Conservation (phyloP, 352 stramenopile species). For the Phytophthora pisi region DNA sequence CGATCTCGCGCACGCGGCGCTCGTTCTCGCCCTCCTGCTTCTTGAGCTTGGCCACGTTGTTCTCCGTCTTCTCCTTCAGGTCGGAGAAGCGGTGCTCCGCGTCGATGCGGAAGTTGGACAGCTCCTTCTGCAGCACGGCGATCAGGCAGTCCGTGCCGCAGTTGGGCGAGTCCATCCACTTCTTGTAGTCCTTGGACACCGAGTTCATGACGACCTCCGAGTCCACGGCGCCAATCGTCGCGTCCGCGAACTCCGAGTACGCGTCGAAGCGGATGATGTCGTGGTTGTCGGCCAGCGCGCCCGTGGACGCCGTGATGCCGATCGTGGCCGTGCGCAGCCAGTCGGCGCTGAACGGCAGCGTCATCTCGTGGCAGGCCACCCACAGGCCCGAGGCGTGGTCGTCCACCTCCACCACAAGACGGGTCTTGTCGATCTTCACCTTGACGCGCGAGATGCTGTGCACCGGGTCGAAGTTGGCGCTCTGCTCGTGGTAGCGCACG, state of each 20-base stretch:
- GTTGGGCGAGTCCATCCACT: slow-evolving; percentile 81
- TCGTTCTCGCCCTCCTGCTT: slow-evolving; percentile 82
- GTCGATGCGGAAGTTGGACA: slow-evolving; percentile 81
- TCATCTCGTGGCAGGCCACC: slow-evolving; percentile 67
- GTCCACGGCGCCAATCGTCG: slow-evolving; percentile 49
- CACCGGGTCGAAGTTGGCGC: slow-evolving; percentile 76
- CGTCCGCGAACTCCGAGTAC: slow-evolving; percentile 66
- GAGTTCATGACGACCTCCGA: slow-evolving; percentile 78
- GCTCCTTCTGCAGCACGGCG: slow-evolving; percentile 78
- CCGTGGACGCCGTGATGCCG: slow-evolving; percentile 79
- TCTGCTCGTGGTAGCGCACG: slow-evolving; percentile 83
- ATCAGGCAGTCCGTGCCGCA: slow-evolving; percentile 81
- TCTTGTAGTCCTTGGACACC: slow-evolving; percentile 87
- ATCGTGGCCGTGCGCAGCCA: slow-evolving; percentile 70
- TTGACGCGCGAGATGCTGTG: slow-evolving; percentile 84
- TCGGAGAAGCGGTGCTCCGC: slow-evolving; percentile 84
- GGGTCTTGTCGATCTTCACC: slow-evolving; percentile 68
- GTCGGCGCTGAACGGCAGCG: slow-evolving; percentile 64
- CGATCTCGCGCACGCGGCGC: slow-evolving; percentile 69
- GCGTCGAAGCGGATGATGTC: slow-evolving; percentile 82
- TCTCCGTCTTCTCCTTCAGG: slow-evolving; percentile 87
- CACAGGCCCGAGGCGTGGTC: slow-evolving; percentile 57
- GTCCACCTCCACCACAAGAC: slow-evolving; percentile 77
- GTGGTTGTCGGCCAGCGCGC: slow-evolving; percentile 86
- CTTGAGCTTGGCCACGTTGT: slow-evolving; percentile 78